Evolutionary conservation across 192 early-diverging fungal genomes (phyloP).

Genomic region (Rhizophagus prolifer): DNA sequence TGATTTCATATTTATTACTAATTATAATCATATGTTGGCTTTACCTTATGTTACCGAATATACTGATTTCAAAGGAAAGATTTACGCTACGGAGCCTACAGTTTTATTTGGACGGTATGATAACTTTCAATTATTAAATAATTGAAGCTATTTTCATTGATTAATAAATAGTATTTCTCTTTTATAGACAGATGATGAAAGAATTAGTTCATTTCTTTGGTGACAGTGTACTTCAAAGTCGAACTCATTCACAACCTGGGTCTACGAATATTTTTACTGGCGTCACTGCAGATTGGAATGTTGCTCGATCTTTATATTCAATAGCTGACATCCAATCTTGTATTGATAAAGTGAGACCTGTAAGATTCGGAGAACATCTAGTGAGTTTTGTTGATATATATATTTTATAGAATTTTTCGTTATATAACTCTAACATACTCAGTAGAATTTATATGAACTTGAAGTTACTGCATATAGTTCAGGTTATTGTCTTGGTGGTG

Average conservation of each 20-base stretch:
- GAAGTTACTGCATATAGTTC: slow-evolving; percentile 66
- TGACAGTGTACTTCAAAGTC: slow-evolving; percentile 18
- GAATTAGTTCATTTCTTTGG: slow-evolving; percentile 60
- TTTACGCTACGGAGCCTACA: no score
- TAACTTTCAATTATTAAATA: background rate
- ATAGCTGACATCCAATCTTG: slow-evolving; percentile 30
- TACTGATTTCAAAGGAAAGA: slow-evolving; percentile 56
- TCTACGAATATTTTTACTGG: background rate
- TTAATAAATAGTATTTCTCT: background rate
- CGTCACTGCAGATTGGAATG: background rate
- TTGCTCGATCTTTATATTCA: no score
- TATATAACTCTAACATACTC: slow-evolving; percentile 11
- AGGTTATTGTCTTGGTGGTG: slow-evolving; percentile 43
- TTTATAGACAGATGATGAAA: slow-evolving; percentile 56
- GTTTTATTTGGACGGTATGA: slow-evolving; percentile 69
- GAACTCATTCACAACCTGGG: background rate
- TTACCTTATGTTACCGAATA: no score
- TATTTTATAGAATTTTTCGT: background rate
- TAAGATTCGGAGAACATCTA: slow-evolving; percentile 55
- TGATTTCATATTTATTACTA: slow-evolving; percentile 75
- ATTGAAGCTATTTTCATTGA: background rate
- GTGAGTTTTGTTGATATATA: slow-evolving; percentile 33
- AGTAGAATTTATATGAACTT: slow-evolving; percentile 39
- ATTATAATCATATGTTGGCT: slow-evolving; percentile 75
- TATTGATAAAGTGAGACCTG: slow-evolving; percentile 60